Evolutionary conservation across 2,329 filamentous ascomycete genomes (phyloP).

Genomic region (Microdochium nivale): DNA sequence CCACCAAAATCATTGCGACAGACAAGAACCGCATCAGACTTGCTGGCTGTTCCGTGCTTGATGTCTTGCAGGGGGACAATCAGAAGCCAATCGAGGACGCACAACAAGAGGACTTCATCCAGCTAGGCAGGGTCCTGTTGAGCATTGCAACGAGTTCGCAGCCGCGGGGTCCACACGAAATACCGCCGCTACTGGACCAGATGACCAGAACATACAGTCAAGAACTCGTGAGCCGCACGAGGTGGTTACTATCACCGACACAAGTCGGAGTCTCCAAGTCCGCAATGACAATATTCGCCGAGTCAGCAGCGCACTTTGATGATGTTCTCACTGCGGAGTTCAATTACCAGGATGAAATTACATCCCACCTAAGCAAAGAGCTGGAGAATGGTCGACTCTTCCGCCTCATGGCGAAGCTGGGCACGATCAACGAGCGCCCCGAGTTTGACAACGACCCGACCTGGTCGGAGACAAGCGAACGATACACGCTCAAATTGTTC

Average conservation of each 20-base stretch:
- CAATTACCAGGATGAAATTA: conserved; percentile 70
- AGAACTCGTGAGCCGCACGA: conserved; percentile 69
- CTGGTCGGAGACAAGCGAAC: conserved; percentile 90
- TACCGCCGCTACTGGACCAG: conserved; percentile 65
- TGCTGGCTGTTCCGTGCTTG: conserved; percentile 79
- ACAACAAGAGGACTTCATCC: conserved; percentile 79
- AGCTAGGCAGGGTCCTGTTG: conserved; percentile 79
- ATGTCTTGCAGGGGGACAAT: conserved; percentile 77
- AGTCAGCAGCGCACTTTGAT: conserved; percentile 71
- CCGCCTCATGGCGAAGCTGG: conserved; percentile 73
- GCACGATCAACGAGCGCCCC: conserved; percentile 79
- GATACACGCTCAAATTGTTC: conserved; percentile 90
- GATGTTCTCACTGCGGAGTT: conserved; percentile 68
- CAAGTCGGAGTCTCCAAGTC: conserved; percentile 51
- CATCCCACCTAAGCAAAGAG: conserved; percentile 64
- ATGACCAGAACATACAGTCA: conserved; percentile 68
- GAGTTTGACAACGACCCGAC: conserved; percentile 69
- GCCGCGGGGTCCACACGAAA: conserved; percentile 45
- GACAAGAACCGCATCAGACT: conserved; percentile 84
- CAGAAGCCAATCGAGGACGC: conserved; percentile 62
- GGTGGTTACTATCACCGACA: conserved; percentile 69
- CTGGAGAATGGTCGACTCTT: conserved; percentile 84
- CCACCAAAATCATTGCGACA: conserved; percentile 83
- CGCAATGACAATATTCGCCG: conserved; percentile 70
- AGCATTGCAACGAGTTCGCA: conserved; percentile 65